Percentiles rank a stretch among this genome's conserved stretches.
Conservation (phyloP, 257 asterid species). For the Nicotiana otophora region DNA sequence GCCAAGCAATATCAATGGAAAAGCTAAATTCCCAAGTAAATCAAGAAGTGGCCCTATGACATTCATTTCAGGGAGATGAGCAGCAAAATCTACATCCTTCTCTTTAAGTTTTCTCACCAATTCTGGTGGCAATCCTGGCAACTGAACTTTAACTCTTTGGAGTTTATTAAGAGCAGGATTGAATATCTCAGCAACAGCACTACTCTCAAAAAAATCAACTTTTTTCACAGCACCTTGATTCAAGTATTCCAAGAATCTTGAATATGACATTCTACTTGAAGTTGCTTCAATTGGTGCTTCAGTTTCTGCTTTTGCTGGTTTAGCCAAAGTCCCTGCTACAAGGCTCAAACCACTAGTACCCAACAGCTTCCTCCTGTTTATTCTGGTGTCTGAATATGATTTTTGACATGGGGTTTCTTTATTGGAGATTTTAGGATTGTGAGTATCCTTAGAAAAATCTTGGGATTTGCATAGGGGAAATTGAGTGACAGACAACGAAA, state of each 20-base stretch:
- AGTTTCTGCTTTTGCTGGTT: constrained; percentile 30
- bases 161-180: constrained; percentile 38
- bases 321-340: constrained; percentile 29
- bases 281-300: constrained; percentile 42
- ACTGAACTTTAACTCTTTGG: constrained; percentile 55
- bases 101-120: constrained; percentile 45
- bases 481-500: constrained; percentile 31
- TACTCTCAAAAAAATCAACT: constrained; percentile 58
- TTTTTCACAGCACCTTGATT: constrained; percentile 48
- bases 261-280: constrained; percentile 58
- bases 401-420: constrained; percentile 16
- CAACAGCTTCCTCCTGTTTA: constrained; percentile 36
- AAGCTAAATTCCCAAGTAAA: constrained; percentile 50
- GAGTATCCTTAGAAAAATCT: constrained; percentile 30
- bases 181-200: constrained; percentile 57
- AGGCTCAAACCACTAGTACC: constrained; percentile 30
- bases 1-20: constrained; percentile 50
- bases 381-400: constrained; percentile 17
- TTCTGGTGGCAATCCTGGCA: constrained; percentile 54
- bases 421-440: neutral
- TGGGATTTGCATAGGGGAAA: constrained; percentile 45
- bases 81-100: constrained; percentile 53
- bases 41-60: constrained; percentile 30
- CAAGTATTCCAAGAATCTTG: constrained; percentile 55
- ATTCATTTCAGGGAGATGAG: constrained; percentile 38